A percentile compares a stretch with the other conserved stretches of the same genome.
Conservation (phyloP, 805 yeast genomes). For the Kockiozyma suomiensis region DNA sequence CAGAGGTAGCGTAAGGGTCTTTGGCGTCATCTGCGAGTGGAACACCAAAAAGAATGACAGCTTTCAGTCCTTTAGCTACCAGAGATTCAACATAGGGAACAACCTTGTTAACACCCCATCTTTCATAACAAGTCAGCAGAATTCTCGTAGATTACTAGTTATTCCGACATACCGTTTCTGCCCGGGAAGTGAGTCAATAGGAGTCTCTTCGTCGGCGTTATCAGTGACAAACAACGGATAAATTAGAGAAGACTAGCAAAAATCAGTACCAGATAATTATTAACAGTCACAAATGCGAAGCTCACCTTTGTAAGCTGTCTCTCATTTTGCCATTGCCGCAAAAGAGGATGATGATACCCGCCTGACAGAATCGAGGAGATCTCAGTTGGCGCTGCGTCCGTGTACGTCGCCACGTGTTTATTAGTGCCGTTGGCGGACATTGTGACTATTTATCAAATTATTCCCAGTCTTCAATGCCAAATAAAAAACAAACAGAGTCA, state of each 20-base stretch:
- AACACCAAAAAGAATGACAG: constrained; percentile 92
- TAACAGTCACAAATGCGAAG: constrained; percentile 44
- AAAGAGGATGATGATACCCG: constrained; percentile 87
- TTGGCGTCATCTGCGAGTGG: constrained; percentile 74
- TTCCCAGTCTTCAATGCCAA: too few relatives aligned
- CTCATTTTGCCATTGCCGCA: constrained; percentile 90
- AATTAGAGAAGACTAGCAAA: constrained; percentile 53
- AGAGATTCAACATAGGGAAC: constrained; percentile 69
- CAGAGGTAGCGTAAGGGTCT: constrained; percentile 81
- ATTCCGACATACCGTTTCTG: constrained; percentile 51
- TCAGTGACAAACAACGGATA: constrained; percentile 89
- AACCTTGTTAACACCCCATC: constrained; percentile 81
- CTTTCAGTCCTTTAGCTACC: constrained; percentile 75
- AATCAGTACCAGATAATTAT: too few relatives aligned
- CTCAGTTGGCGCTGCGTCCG: constrained; percentile 58
- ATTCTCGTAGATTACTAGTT: not conserved
- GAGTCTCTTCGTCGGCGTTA: constrained; percentile 73
- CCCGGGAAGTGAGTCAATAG: constrained; percentile 79
- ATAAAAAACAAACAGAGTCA: not conserved
- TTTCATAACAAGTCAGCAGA: constrained; percentile 26
- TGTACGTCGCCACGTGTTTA: constrained; percentile 72
- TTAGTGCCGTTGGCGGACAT: constrained; percentile 40
- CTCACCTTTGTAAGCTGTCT: constrained; percentile 79
- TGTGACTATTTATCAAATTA: not conserved
- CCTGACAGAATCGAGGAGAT: constrained; percentile 84